phyloP scores from a whole-genome alignment of 2,329 filamentous ascomycete genomes.

The Talaromyces sp. region DNA sequence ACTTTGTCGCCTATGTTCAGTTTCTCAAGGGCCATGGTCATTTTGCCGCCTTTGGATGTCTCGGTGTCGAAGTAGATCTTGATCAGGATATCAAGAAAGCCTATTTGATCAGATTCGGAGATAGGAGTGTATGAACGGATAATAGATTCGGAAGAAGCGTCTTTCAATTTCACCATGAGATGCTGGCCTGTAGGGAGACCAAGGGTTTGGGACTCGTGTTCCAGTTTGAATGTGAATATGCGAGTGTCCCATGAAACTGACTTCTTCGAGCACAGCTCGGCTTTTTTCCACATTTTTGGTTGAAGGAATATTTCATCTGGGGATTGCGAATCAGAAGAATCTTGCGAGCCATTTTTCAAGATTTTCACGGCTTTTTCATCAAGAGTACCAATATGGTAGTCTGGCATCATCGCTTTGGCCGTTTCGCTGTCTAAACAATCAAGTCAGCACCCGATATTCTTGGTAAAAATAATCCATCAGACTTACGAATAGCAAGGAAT shows the following conservation, averaged over 20 bases:
- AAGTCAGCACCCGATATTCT: background rate
- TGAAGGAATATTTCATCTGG: constrained; percentile 62
- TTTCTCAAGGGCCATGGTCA: constrained; percentile 73
- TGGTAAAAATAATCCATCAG: background rate
- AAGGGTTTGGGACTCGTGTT: constrained; percentile 62
- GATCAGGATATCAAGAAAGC: constrained; percentile 67
- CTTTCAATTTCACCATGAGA: constrained; percentile 73
- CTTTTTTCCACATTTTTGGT: constrained; percentile 66
- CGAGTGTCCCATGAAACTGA: constrained; percentile 70
- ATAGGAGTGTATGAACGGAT: constrained; percentile 86
- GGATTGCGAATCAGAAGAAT: constrained; percentile 32
- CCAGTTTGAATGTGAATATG: constrained; percentile 74
- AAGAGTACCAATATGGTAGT: constrained; percentile 78
- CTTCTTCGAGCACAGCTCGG: constrained; percentile 63
- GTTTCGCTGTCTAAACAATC: constrained; percentile 71
- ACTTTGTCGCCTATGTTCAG: constrained; percentile 67
- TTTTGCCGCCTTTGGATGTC: constrained; percentile 61
- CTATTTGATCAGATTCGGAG: constrained; percentile 57
- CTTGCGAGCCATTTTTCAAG: constrained; percentile 45
- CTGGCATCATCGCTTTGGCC: constrained; percentile 81
- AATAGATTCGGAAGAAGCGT: constrained; percentile 60
- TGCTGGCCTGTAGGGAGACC: constrained; percentile 83
- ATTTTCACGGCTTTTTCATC: constrained; percentile 53
- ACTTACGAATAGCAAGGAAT: constrained; percentile 83
- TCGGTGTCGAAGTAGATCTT: constrained; percentile 70